phyloP scores from a whole-genome alignment of 495 filamentous ascomycete species.

The Aspergillus ellipticus region DNA sequence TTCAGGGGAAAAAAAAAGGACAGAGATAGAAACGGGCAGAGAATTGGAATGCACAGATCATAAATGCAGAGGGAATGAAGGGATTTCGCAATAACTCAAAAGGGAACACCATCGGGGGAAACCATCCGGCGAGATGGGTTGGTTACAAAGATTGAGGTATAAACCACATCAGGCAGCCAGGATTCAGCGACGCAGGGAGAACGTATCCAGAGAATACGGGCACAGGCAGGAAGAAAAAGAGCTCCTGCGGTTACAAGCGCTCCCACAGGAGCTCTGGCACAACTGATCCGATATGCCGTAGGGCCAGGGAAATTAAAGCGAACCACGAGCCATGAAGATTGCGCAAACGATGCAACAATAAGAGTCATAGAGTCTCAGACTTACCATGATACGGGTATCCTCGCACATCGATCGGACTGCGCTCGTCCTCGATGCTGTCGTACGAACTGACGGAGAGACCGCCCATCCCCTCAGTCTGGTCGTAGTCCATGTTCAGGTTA shows the following conservation, averaged over 20 bases:
- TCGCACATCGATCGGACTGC: constrained; percentile 40
- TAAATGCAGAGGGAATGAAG: not conserved
- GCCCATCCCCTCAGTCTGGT: constrained; percentile 47
- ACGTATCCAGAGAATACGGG: not conserved
- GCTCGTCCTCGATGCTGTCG: constrained; percentile 47
- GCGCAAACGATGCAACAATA: constrained; percentile 39
- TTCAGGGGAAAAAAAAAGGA: not conserved
- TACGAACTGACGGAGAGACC: constrained; percentile 49
- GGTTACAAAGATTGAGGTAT: not conserved
- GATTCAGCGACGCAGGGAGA: not conserved
- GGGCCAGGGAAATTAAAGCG: constrained; percentile 21
- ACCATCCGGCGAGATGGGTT: not conserved
- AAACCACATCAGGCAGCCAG: constrained; percentile 7
- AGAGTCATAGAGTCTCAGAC: constrained; percentile 28
- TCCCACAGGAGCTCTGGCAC: constrained; percentile 16
- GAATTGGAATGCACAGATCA: not conserved
- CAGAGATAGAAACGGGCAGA: not conserved
- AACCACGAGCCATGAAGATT: constrained; percentile 31
- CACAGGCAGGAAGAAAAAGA: constrained; percentile 8
- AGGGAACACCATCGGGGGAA: not conserved
- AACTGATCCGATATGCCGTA: constrained; percentile 7
- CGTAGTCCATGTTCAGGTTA: constrained; percentile 43
- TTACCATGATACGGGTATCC: constrained; percentile 47
- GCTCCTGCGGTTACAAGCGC: constrained; percentile 7
- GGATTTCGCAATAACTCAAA: not conserved